These are phyloP conservation scores for Pseudonitzschia multiseries DNA, from an alignment of 108 stramenopile species.

Conservation along the genomic window DNA sequence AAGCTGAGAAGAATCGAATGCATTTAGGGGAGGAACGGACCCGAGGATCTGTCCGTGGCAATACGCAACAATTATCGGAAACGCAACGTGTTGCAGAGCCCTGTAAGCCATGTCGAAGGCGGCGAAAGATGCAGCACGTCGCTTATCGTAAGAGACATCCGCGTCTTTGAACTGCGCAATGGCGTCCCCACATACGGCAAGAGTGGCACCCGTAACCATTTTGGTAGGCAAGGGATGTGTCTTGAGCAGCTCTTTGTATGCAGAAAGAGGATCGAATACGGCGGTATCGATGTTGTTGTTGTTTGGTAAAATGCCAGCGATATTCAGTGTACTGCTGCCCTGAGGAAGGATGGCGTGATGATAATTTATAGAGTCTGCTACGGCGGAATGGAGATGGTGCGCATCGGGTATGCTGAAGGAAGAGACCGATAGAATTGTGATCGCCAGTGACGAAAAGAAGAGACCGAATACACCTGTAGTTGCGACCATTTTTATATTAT, in stretches of 20 bases:
- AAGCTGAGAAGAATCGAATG: conserved; percentile 25
- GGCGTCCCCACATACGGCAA: conserved; percentile 60
- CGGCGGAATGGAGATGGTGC: conserved; percentile 4
- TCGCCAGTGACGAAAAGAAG: not conserved
- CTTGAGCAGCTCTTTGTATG: conserved; percentile 44
- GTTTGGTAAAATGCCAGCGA: not conserved
- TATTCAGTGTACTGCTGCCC: not conserved
- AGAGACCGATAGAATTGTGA: not conserved
- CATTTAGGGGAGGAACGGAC: not conserved
- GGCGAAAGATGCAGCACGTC: conserved; percentile 59
- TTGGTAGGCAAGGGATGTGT: conserved; percentile 64
- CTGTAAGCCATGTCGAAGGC: conserved; percentile 69
- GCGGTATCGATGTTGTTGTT: not conserved
- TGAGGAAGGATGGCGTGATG: not conserved
- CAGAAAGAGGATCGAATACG: conserved; percentile 22
- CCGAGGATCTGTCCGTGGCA: conserved; percentile 60
- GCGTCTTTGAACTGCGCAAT: conserved; percentile 57
- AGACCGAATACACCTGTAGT: not conserved
- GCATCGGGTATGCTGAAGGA: conserved; percentile 13
- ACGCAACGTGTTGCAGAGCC: conserved; percentile 57
- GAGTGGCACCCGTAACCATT: conserved; percentile 62
- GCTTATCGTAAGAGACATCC: conserved; percentile 38
- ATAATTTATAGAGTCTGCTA: not conserved
- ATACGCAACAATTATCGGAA: conserved; percentile 55
- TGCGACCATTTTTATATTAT: not conserved